Evolutionary conservation across 495 filamentous ascomycete genomes (phyloP).

Genomic region (Hypoxylon trugodes): DNA sequence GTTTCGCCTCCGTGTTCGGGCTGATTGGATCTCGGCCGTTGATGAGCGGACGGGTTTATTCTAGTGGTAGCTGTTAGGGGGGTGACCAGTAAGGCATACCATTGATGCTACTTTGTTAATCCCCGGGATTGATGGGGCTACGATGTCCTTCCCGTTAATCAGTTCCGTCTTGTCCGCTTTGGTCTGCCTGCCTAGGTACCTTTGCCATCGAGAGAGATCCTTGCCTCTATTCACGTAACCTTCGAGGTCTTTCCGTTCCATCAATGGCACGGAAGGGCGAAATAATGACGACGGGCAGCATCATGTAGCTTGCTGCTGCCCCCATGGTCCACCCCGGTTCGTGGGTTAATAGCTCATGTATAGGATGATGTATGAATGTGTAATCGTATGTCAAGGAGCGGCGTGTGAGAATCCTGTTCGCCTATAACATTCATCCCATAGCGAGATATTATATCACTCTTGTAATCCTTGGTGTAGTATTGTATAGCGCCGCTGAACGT

Average conservation of each 20-base stretch:
- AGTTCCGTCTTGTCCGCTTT: conserved; percentile 15
- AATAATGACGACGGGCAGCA: neutral
- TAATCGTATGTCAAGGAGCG: conserved; percentile 2
- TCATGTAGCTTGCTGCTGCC: conserved; percentile 4
- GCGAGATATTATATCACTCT: conserved; percentile 21
- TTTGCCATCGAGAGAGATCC: conserved; percentile 13
- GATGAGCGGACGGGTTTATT: conserved; percentile 21
- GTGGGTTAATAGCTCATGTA: conserved; percentile 41
- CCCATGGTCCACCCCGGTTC: conserved; percentile 32
- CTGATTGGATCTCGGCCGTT: conserved; percentile 36
- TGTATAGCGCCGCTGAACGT: conserved; percentile 15
- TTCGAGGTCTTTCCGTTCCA: conserved; percentile 21
- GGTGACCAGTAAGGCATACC: conserved; percentile 4
- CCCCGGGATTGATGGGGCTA: conserved; percentile 27
- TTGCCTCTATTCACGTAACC: conserved; percentile 19
- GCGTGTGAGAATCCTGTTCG: conserved; percentile 11
- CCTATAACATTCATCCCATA: conserved; percentile 12
- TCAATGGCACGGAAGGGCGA: conserved; percentile 12
- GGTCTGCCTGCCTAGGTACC: conserved; percentile 15
- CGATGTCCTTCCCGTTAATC: conserved; percentile 12
- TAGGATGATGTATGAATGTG: conserved; percentile 11
- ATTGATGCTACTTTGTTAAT: conserved; percentile 35
- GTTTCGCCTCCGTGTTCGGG: conserved; percentile 26
- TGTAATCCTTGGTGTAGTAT: neutral
- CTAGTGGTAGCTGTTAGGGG: conserved; percentile 7